Conservation (phyloP, 768 basidiomycete species). For the Sarcodon sp. region DNA sequence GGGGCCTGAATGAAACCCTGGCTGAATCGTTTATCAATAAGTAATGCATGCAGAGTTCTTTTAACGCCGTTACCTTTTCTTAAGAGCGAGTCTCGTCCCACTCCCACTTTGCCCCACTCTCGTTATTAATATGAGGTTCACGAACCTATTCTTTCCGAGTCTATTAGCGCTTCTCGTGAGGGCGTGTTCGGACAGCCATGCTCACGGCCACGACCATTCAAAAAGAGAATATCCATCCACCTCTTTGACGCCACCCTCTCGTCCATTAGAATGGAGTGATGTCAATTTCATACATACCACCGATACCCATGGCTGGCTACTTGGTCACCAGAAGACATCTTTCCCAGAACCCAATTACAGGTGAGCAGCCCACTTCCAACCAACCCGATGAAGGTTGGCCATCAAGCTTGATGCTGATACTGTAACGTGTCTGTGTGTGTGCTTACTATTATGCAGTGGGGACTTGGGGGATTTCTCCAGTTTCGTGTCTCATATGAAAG, state of each 20-base stretch:
- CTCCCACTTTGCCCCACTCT: no score
- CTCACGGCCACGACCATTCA: conserved; percentile 18
- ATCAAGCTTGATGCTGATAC: no score
- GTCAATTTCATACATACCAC: conserved; percentile 83
- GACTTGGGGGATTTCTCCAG: conserved; percentile 77
- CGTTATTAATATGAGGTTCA: neutral
- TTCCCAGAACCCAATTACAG: conserved; percentile 72
- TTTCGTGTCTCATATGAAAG: conserved; percentile 78
- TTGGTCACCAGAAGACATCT: conserved; percentile 68
- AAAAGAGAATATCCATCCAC: conserved; percentile 27
- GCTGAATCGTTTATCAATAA: no score
- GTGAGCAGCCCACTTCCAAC: conserved; percentile 14
- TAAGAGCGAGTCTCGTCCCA: no score
- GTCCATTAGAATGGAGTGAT: conserved; percentile 76
- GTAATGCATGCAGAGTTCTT: no score
- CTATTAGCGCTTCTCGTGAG: conserved; percentile 7
- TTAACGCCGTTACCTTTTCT: no score
- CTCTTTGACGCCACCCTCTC: conserved; percentile 41
- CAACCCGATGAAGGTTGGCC: no score
- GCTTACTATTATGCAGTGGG: conserved; percentile 19
- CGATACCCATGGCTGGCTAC: conserved; percentile 71
- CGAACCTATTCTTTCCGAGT: conserved; percentile 5
- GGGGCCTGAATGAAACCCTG: no score
- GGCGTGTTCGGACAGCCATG: conserved; percentile 14
- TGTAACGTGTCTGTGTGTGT: no score